These are phyloP conservation scores for Ramularia endophylla DNA, from an alignment of 2,329 filamentous ascomycete genomes.

Conservation along the genomic window DNA sequence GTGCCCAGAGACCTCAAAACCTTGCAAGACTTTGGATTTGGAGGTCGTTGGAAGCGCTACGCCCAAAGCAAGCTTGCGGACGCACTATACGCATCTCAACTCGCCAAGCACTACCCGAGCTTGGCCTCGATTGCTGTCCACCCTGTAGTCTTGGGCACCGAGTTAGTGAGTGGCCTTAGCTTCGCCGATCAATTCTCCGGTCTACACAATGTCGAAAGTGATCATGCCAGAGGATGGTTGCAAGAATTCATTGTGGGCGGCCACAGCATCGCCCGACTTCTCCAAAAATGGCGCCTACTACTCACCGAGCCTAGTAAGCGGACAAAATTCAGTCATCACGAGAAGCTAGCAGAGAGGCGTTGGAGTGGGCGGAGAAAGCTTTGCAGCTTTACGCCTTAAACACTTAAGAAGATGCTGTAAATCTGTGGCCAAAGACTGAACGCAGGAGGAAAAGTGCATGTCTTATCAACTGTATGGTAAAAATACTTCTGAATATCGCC, in stretches of 20 bases:
- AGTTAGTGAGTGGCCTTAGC: slow-evolving; percentile 25
- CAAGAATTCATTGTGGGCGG: slow-evolving; percentile 21
- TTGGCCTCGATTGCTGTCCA: slow-evolving; percentile 36
- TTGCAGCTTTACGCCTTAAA: slow-evolving; percentile 4
- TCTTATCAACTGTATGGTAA: no score
- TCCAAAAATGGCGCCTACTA: slow-evolving; percentile 32
- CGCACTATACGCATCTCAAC: slow-evolving; percentile 37
- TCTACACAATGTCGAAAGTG: slow-evolving; percentile 13
- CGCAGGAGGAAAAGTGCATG: no score
- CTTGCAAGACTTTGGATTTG: slow-evolving; percentile 8
- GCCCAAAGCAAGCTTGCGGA: slow-evolving; percentile 47
- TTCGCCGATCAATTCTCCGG: slow-evolving; percentile 4
- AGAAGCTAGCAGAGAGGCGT: slow-evolving; percentile 27
- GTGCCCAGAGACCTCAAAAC: slow-evolving; percentile 23
- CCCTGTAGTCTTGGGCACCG: slow-evolving; percentile 39
- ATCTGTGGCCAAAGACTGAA: no score
- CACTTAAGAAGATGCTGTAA: no score
- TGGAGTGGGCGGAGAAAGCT: slow-evolving; percentile 30
- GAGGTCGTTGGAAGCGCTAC: slow-evolving; percentile 34
- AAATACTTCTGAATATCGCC: no score
- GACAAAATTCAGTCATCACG: slow-evolving; percentile 26
- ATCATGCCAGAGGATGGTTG: slow-evolving; percentile 18
- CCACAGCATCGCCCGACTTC: slow-evolving; percentile 11
- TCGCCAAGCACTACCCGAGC: slow-evolving; percentile 35
- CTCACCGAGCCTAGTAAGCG: slow-evolving; percentile 27